A percentile compares a stretch with the other conserved stretches of the same genome.
These are phyloP conservation scores for Penicillium crystallinum DNA, from an alignment of 495 filamentous ascomycete species.

Conservation along the genomic window DNA sequence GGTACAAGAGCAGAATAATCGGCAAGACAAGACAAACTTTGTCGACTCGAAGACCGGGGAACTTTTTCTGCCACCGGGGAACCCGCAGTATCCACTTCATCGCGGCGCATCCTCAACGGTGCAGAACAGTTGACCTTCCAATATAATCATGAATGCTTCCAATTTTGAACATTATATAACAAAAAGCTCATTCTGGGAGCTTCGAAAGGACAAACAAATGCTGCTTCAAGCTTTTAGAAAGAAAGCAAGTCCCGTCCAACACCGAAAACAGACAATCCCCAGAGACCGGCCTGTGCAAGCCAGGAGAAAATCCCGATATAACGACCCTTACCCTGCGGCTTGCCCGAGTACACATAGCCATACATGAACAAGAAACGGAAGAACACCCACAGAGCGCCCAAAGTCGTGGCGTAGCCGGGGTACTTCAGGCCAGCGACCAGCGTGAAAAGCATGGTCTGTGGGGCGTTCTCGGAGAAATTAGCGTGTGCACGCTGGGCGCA, in stretches of 20 bases:
- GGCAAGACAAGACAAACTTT: neutral
- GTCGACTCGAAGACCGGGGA: slow-evolving; percentile 5
- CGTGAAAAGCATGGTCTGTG: slow-evolving; percentile 51
- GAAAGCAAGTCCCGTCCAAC: slow-evolving; percentile 33
- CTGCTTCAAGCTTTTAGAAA: slow-evolving; percentile 2
- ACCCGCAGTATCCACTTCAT: slow-evolving; percentile 6
- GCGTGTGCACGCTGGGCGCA: slow-evolving; percentile 68
- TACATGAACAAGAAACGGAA: slow-evolving; percentile 49
- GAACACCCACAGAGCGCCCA: slow-evolving; percentile 54
- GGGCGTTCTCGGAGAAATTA: slow-evolving; percentile 65
- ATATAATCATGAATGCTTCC: too few relatives aligned
- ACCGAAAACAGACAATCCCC: slow-evolving; percentile 42
- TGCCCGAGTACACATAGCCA: slow-evolving; percentile 53
- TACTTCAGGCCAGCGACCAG: slow-evolving; percentile 55
- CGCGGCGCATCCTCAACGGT: neutral
- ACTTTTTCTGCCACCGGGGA: slow-evolving; percentile 26
- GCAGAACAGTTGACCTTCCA: neutral
- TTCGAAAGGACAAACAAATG: too few relatives aligned
- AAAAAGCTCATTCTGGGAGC: too few relatives aligned
- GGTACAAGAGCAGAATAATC: neutral
- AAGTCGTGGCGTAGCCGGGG: slow-evolving; percentile 46
- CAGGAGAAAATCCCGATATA: slow-evolving; percentile 32
- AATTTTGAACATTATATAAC: neutral
- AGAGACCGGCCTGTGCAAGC: slow-evolving; percentile 41
- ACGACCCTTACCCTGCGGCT: slow-evolving; percentile 46